Evolutionary conservation across 2,329 filamentous ascomycete species (phyloP).

Genomic region (Fusarium sp.): DNA sequence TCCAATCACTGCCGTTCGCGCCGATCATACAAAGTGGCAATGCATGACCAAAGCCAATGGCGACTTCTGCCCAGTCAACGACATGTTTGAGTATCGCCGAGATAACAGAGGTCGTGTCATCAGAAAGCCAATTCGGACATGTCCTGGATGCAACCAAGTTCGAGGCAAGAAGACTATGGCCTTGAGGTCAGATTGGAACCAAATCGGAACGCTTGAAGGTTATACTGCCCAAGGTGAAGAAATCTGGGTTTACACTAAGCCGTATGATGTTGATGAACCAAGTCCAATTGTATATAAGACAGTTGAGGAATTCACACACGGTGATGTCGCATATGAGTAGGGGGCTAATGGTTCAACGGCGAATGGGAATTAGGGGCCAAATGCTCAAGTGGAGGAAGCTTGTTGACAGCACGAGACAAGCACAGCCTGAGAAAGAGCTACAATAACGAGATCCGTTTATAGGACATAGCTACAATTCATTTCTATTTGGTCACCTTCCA

Average conservation of each 20-base stretch:
- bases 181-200: background rate
- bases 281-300: background rate
- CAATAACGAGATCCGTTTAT: background rate
- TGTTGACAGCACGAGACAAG: fast-evolving
- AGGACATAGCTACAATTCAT: fast-evolving
- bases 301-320: too few species aligned
- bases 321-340: too few species aligned
- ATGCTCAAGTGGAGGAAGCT: background rate
- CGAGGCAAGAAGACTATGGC: background rate
- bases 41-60: background rate
- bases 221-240: background rate
- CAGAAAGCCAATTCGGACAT: too few species aligned
- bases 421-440: fast-evolving
- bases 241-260: background rate
- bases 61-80: background rate
- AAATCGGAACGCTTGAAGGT: background rate
- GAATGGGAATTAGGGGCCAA: background rate
- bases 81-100: background rate
- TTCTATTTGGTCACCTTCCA: fast-evolving
- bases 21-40: background rate
- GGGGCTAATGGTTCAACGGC: too few species aligned
- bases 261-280: background rate
- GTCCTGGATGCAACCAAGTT: too few species aligned
- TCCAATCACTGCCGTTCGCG: background rate
- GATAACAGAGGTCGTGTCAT: too few species aligned